phyloP scores from a whole-genome alignment of 371 early-diverging fungal species.

The Capillidium rhysosporum region DNA sequence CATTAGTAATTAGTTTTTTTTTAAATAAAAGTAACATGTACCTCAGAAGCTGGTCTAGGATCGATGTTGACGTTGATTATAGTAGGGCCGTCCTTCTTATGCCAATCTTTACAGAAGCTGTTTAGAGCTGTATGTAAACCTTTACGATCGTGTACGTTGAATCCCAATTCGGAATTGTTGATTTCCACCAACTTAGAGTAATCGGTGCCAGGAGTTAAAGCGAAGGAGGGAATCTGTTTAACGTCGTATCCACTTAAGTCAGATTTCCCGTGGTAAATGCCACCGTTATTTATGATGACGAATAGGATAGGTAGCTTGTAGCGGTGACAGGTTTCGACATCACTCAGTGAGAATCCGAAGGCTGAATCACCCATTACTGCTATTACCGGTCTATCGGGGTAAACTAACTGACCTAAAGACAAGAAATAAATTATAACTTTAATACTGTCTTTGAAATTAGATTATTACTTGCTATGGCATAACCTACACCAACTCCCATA shows the following conservation, averaged over 20 bases:
- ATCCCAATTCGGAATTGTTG: not conserved
- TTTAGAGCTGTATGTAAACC: not conserved
- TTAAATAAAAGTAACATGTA: not conserved
- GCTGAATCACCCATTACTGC: conserved; percentile 63
- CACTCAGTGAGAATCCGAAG: conserved; percentile 67
- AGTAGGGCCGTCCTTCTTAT: not conserved
- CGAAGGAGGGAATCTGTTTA: not conserved
- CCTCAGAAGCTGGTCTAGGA: conserved; percentile 1
- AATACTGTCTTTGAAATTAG: not conserved
- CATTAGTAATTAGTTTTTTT: too few species aligned
- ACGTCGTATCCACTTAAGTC: not conserved
- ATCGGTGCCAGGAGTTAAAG: not conserved
- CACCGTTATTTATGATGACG: conserved; percentile 62
- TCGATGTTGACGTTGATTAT: conserved; percentile 6
- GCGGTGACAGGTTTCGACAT: conserved; percentile 58
- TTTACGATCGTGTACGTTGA: not conserved
- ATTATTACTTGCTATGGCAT: conserved; percentile 36
- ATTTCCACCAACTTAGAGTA: not conserved
- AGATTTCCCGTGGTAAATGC: conserved; percentile 53
- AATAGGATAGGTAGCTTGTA: conserved; percentile 35
- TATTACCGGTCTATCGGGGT: conserved; percentile 29
- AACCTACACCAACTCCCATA: conserved; percentile 72
- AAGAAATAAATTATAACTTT: not conserved
- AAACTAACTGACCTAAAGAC: conserved; percentile 26
- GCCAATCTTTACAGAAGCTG: not conserved